These are phyloP conservation scores for Lavandula angustifolia DNA, from an alignment of 257 asterid genomes.

Conservation along the genomic window DNA sequence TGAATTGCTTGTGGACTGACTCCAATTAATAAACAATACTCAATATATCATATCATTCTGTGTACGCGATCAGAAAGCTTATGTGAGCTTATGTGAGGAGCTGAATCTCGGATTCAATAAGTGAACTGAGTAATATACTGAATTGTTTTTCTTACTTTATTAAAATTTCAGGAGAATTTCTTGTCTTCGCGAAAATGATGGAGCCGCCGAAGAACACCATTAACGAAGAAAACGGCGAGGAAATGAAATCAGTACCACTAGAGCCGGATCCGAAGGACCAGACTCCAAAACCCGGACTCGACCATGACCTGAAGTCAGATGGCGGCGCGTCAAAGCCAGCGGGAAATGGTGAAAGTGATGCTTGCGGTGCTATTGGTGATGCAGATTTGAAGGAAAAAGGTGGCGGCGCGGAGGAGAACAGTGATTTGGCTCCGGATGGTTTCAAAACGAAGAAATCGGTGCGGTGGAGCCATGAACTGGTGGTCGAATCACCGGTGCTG, in stretches of 20 bases:
- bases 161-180: background rate
- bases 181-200: constrained; percentile 37
- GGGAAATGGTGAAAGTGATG: constrained; percentile 29
- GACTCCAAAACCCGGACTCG: constrained; percentile 36
- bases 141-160: background rate
- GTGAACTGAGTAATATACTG: too few species aligned
- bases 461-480: constrained; percentile 80
- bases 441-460: constrained; percentile 72
- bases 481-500: constrained; percentile 58
- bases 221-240: constrained; percentile 40
- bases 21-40: too few species aligned
- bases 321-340: constrained; percentile 38
- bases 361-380: constrained; percentile 18
- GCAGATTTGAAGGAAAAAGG: constrained; percentile 41
- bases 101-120: too few species aligned
- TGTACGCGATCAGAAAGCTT: too few species aligned
- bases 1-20: too few species aligned
- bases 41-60: too few species aligned
- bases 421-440: constrained; percentile 37
- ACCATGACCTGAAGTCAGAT: constrained; percentile 41
- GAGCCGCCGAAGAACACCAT: constrained; percentile 44
- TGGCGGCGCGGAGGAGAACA: constrained; percentile 31
- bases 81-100: too few species aligned
- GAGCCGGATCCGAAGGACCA: constrained; percentile 38
- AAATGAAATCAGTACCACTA: constrained; percentile 39